These are phyloP conservation scores for Pythium coloratum DNA, from an alignment of 352 stramenopile species.

Conservation along the genomic window DNA sequence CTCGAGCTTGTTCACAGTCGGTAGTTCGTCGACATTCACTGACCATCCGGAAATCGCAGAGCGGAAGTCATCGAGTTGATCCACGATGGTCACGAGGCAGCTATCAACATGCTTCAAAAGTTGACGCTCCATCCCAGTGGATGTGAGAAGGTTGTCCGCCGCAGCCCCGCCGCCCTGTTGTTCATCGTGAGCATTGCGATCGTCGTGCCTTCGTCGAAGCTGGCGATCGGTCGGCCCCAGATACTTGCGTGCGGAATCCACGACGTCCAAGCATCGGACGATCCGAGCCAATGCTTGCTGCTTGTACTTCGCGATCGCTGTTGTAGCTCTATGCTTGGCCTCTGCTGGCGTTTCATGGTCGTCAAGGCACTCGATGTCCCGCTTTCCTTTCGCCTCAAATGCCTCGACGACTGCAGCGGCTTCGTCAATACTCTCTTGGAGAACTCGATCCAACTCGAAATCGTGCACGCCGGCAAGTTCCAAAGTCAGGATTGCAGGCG, in stretches of 20 bases:
- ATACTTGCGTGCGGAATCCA: slow-evolving; percentile 27
- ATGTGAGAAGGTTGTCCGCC: neutral
- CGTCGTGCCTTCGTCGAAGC: slow-evolving; percentile 8
- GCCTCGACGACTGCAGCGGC: slow-evolving; percentile 19
- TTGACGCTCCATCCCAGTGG: slow-evolving; percentile 23
- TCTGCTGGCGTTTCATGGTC: neutral
- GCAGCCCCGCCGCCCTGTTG: neutral
- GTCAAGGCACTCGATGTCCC: neutral
- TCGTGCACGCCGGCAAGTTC: slow-evolving; percentile 22
- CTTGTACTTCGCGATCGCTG: slow-evolving; percentile 20
- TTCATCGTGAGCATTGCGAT: neutral
- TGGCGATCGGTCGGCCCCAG: slow-evolving; percentile 25
- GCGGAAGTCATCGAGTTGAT: slow-evolving; percentile 14
- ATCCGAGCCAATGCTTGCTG: slow-evolving; percentile 20
- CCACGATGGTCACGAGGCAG: slow-evolving; percentile 13
- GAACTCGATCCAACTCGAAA: slow-evolving; percentile 18
- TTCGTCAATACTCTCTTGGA: slow-evolving; percentile 25
- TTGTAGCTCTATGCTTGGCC: neutral
- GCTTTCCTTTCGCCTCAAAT: slow-evolving; percentile 19
- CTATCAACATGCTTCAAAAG: slow-evolving; percentile 18
- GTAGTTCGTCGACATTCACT: neutral
- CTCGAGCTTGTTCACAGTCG: slow-evolving; percentile 12
- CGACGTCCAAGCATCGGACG: slow-evolving; percentile 17
- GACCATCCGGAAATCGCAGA: slow-evolving; percentile 9
- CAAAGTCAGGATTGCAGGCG: slow-evolving; percentile 7